A percentile compares a stretch with the other conserved stretches of the same genome.
phyloP scores from a whole-genome alignment of 2,329 filamentous ascomycete genomes.

The Trichoderma sp. region DNA sequence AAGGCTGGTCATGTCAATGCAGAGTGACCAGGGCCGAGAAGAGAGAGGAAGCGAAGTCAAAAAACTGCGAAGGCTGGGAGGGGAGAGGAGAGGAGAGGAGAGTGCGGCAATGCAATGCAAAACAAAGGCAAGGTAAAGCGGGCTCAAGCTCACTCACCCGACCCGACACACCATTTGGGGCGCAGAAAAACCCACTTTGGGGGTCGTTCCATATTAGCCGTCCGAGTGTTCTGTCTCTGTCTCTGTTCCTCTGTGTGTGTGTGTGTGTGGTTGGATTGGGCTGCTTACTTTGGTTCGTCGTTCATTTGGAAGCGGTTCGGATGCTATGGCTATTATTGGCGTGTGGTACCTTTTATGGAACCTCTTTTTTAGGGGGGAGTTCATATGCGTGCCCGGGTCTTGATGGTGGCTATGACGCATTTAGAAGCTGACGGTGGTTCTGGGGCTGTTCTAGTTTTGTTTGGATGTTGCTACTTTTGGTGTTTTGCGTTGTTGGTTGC shows the following conservation, averaged over 20 bases:
- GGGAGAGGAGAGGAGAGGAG: no score
- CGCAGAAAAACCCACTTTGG: background rate
- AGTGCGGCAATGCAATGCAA: no score
- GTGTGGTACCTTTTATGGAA: background rate
- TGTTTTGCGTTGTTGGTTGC: background rate
- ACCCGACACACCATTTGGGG: no score
- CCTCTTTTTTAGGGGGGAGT: background rate
- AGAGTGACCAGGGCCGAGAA: background rate
- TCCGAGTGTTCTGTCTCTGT: no score
- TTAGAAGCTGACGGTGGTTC: slow-evolving; percentile 24
- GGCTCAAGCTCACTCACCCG: no score
- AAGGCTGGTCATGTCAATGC: background rate
- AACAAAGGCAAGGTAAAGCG: background rate
- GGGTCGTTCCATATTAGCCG: no score
- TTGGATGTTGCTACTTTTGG: background rate
- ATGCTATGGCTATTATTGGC: no score
- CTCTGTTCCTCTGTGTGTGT: background rate
- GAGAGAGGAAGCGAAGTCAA: background rate
- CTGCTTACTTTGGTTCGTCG: background rate
- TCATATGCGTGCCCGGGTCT: no score
- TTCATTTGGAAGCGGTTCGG: background rate
- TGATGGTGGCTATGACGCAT: background rate
- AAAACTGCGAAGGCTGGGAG: slow-evolving; percentile 22
- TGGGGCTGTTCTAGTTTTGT: background rate
- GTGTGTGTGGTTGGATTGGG: no score